Percentiles rank a stretch among this genome's conserved stretches.
These are phyloP conservation scores for Neurospora sp. DNA, from an alignment of 495 filamentous ascomycete genomes.

Conservation along the genomic window DNA sequence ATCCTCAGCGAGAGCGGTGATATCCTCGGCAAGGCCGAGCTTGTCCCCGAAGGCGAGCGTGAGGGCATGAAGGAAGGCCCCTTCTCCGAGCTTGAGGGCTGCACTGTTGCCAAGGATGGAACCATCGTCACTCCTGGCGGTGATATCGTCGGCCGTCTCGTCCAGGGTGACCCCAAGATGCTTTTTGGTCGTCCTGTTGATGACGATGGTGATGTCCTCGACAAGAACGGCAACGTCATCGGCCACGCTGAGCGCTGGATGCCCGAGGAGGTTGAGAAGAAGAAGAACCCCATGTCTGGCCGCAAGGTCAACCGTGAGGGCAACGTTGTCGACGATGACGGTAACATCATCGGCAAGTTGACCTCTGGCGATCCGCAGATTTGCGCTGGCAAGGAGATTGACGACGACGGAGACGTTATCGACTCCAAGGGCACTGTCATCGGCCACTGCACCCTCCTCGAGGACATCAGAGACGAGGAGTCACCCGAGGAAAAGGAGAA, in stretches of 20 bases:
- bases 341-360: slow-evolving; percentile 70
- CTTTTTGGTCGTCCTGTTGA: slow-evolving; percentile 70
- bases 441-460: slow-evolving; percentile 70
- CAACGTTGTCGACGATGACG: slow-evolving; percentile 71
- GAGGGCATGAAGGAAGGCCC: slow-evolving; percentile 61
- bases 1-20: slow-evolving; percentile 75
- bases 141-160: slow-evolving; percentile 62
- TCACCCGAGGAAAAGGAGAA: slow-evolving; percentile 41
- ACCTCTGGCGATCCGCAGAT: slow-evolving; percentile 62
- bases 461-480: slow-evolving; percentile 54
- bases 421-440: slow-evolving; percentile 73
- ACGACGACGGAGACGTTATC: slow-evolving; percentile 77
- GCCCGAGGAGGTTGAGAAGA: slow-evolving; percentile 61
- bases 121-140: slow-evolving; percentile 53
- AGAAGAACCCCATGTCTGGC: slow-evolving; percentile 53
- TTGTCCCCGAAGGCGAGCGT: slow-evolving; percentile 64
- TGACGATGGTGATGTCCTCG: slow-evolving; percentile 72
- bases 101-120: slow-evolving; percentile 67
- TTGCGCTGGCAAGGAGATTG: slow-evolving; percentile 68
- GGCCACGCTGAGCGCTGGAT: slow-evolving; percentile 78
- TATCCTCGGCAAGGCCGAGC: slow-evolving; percentile 66
- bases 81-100: slow-evolving; percentile 67
- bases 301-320: slow-evolving; percentile 72
- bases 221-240: slow-evolving; percentile 73
- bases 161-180: slow-evolving; percentile 59